phyloP scores from a whole-genome alignment of 768 basidiomycete species.

The Mycena rosella region DNA sequence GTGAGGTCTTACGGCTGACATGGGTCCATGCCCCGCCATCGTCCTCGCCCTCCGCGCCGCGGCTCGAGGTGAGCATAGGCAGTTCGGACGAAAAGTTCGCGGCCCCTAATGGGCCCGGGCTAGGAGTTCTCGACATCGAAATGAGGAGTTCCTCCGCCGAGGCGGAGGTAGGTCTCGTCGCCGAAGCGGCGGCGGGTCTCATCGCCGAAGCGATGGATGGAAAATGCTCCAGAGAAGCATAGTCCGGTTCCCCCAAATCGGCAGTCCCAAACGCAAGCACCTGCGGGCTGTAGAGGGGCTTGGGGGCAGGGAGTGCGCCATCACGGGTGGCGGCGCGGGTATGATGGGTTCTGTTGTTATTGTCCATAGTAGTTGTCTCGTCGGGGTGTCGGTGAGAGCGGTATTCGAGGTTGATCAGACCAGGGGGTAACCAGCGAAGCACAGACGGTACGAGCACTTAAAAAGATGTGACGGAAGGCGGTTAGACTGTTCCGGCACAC shows the following conservation, averaged over 20 bases:
- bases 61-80: too few relatives aligned
- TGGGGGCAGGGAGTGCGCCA: slow-evolving; percentile 3
- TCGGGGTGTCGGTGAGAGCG: background rate
- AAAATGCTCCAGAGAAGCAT: background rate
- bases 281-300: background rate
- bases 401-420: slow-evolving; percentile 18
- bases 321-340: too few relatives aligned
- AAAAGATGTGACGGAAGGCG: too few relatives aligned
- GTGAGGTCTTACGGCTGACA: slow-evolving; percentile 7
- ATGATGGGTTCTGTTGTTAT: too few relatives aligned
- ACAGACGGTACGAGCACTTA: too few relatives aligned
- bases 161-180: background rate
- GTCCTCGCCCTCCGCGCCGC: background rate
- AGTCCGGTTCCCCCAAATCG: background rate
- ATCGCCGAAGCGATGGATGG: background rate
- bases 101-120: too few relatives aligned
- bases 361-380: slow-evolving; percentile 4
- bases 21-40: slow-evolving; percentile 2
- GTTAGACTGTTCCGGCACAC: too few relatives aligned
- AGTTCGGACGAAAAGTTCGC: too few relatives aligned
- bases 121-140: too few relatives aligned
- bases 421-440: too few relatives aligned
- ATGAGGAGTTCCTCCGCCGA: background rate
- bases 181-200: too few relatives aligned
- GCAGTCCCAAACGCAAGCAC: background rate